Conservation (phyloP, 306 rosid species). For the Myrica gale region DNA sequence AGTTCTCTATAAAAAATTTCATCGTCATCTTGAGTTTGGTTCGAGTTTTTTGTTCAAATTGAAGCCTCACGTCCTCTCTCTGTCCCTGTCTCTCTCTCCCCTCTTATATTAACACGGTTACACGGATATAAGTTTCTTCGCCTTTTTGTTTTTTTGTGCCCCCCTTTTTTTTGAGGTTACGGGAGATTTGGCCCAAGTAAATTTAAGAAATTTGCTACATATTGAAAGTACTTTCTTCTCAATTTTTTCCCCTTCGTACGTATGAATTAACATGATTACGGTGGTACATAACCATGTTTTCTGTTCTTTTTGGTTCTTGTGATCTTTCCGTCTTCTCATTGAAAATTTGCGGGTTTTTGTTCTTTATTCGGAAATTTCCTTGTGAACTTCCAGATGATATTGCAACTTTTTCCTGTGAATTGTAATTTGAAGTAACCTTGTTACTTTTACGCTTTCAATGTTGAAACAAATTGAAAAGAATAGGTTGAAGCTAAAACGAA, state of each 20-base stretch:
- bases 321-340: not conserved
- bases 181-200: no score
- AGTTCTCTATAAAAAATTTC: not conserved
- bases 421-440: constrained; percentile 6
- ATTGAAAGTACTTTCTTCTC: not conserved
- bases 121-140: constrained; percentile 16
- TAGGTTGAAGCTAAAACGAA: not conserved
- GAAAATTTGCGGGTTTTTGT: not conserved
- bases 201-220: not conserved
- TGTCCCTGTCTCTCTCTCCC: not conserved
- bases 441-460: constrained; percentile 20
- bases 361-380: constrained; percentile 3
- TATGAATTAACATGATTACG: not conserved
- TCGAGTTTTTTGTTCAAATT: constrained; percentile 24
- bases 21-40: not conserved
- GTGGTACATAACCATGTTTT: not conserved
- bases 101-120: constrained; percentile 12
- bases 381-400: constrained; percentile 22
- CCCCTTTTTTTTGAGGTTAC: not conserved
- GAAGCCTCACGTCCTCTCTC: not conserved
- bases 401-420: constrained; percentile 22
- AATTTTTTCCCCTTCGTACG: not conserved
- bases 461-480: constrained; percentile 16
- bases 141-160: constrained; percentile 5
- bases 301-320: not conserved